A percentile compares a stretch with the other conserved stretches of the same genome.
These are phyloP conservation scores for Phlebiopsis flavidoalba DNA, from an alignment of 768 basidiomycete species.

Conservation along the genomic window DNA sequence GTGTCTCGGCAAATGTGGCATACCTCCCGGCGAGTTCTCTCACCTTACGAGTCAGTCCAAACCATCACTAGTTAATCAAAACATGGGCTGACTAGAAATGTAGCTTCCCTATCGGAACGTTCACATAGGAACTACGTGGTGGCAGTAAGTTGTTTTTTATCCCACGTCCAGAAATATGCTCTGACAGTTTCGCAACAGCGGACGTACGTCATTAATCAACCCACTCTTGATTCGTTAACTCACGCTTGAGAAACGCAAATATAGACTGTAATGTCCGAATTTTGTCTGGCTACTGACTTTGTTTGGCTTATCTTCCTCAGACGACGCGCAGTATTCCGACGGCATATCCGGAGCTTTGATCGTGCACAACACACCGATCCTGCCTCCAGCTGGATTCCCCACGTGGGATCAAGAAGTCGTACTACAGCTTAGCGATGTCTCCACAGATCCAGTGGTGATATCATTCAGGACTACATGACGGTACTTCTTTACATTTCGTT, in stretches of 20 bases:
- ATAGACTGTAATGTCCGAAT: background rate
- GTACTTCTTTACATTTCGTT: background rate
- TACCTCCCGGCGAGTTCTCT: constrained; percentile 45
- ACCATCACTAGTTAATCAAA: background rate
- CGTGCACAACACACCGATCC: constrained; percentile 35
- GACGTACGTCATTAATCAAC: background rate
- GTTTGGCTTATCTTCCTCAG: constrained; percentile 9
- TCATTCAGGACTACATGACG: constrained; percentile 22
- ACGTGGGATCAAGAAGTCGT: constrained; percentile 36
- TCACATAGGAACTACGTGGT: constrained; percentile 46
- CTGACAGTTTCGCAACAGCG: background rate
- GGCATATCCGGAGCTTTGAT: constrained; percentile 45
- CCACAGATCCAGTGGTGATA: constrained; percentile 20
- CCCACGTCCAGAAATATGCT: background rate
- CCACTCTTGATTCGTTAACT: background rate
- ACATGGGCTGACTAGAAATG: background rate
- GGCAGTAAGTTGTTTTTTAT: constrained; percentile 31
- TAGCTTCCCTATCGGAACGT: constrained; percentile 38
- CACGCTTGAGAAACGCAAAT: background rate
- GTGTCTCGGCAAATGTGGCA: constrained; percentile 48
- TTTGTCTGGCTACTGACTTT: background rate
- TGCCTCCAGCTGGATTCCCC: constrained; percentile 26
- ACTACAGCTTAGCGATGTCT: constrained; percentile 34
- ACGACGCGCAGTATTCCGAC: constrained; percentile 37
- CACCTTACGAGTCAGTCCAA: constrained; percentile 27